Conservation (phyloP, 2,329 filamentous ascomycete species). For the Venturia aucupariae region DNA sequence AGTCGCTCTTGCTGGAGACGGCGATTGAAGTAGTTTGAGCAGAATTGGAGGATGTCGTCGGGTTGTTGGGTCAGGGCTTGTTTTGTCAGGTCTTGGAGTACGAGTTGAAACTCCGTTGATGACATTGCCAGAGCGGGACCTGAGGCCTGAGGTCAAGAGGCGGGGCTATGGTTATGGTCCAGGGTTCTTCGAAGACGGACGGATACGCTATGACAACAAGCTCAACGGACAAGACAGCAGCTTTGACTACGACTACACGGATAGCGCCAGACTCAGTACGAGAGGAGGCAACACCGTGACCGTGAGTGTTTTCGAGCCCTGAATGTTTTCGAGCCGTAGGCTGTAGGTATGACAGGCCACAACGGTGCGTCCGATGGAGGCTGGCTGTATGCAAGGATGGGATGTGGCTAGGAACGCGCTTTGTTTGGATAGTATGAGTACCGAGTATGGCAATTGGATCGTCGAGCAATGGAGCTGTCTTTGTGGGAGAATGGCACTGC, state of each 20-base stretch:
- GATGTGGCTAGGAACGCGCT: not conserved
- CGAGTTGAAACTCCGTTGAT: not conserved
- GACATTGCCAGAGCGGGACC: not conserved
- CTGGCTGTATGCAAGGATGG: not conserved
- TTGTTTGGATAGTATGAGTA: no score
- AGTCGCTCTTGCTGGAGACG: conserved; percentile 57
- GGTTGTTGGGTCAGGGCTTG: conserved; percentile 51
- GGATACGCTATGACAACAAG: conserved; percentile 1
- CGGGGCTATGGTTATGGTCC: not conserved
- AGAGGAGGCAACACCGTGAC: not conserved
- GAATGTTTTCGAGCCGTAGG: not conserved
- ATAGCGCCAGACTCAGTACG: not conserved
- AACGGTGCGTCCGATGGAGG: not conserved
- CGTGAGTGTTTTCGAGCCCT: no score
- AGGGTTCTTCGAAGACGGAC: not conserved
- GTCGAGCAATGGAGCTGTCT: not conserved
- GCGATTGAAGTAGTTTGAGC: conserved; percentile 57
- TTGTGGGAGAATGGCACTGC: not conserved
- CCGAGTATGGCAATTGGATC: not conserved
- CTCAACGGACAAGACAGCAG: not conserved
- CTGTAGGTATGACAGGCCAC: not conserved
- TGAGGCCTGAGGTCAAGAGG: not conserved
- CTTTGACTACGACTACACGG: not conserved
- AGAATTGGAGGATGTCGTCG: conserved; percentile 59
- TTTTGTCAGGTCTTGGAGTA: conserved; percentile 40